These are phyloP conservation scores for Pleurotus cornucopiae DNA, from an alignment of 768 basidiomycete species.

Conservation along the genomic window DNA sequence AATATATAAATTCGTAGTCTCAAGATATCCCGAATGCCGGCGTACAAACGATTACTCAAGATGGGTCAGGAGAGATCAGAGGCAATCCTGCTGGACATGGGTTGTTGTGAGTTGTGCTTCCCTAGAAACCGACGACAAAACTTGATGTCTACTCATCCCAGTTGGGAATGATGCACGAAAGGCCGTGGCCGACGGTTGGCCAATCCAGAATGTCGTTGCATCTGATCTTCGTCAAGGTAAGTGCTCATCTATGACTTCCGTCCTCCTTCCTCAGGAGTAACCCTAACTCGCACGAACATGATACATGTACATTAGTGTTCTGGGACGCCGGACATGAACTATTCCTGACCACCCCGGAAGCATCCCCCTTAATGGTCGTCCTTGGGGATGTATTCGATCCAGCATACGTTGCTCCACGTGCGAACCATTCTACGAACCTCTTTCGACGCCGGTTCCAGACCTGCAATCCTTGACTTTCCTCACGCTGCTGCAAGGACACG, in stretches of 20 bases:
- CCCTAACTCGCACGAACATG: too few relatives aligned
- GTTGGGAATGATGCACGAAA: conserved; percentile 39
- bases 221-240: conserved; percentile 32
- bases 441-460: conserved; percentile 16
- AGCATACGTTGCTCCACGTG: conserved; percentile 29
- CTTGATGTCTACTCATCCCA: conserved; percentile 10
- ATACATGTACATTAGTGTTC: conserved; percentile 32
- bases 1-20: conserved; percentile 11
- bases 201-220: conserved; percentile 30
- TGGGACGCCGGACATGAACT: conserved; percentile 62
- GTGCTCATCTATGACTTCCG: neutral
- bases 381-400: conserved; percentile 52
- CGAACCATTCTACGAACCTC: conserved; percentile 20
- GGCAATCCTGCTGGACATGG: conserved; percentile 37
- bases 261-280: neutral
- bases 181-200: conserved; percentile 35
- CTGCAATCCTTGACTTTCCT: conserved; percentile 33
- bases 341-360: conserved; percentile 46
- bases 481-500: conserved; percentile 38
- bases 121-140: too few relatives aligned
- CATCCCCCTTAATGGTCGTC: conserved; percentile 53
- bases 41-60: conserved; percentile 25
- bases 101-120: conserved; percentile 32
- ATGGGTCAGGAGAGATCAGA: conserved; percentile 19
- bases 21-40: conserved; percentile 30